Base-by-base conservation (phyloP, 495 filamentous ascomycete species). In the Penicillium longicatenatum region DNA sequence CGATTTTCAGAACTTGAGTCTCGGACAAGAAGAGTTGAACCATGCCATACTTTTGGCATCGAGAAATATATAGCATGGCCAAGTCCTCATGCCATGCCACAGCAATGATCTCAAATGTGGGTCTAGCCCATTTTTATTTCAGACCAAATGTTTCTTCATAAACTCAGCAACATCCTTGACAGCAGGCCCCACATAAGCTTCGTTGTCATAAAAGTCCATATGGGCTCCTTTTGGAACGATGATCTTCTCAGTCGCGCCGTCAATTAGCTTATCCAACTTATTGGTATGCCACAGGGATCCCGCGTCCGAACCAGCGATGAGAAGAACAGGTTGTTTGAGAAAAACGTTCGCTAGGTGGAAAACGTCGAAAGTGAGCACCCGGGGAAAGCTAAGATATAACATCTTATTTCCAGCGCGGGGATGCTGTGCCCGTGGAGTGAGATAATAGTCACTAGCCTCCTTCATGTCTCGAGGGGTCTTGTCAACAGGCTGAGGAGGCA, bases 211-310 rank as follows among this genome's bases (percentile, higher is more conserved):
- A 26, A 60, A 54, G 30, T 54, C 57, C 57, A 55, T 55, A 35
- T 60, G 57, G 1, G 51, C 33, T n/a, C 24, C 57, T 2, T 55
- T 39, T 3, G 50, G 51, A 14, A 60, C 50, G 10, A 60, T 51
- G 4, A 60, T 0, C 50, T 60, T 60, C 31, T 55, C 39, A 4
- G 43, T 55, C 14, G 50, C 57, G 22, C 26, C 51, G 4, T 22
- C 51, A 39, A 60, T 43, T 26, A 55, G 19, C 31, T 50, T 41
- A 29, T 55, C 57, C 2, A 60, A 19, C 44, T 30, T 55, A 4
- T 60, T 50, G 6, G 57, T 60, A 44, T 60, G 50, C 57, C 57
- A 60, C 22, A 52, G 16, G 24, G 57, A 60, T 7, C 50, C 57
- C 2, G 57, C 57, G 9, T 55, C 44, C 42, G 39, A 42, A 6